Percentiles rank a stretch among this genome's conserved stretches.
These are phyloP conservation scores for Erodium maritimum DNA, from an alignment of 345 rosid genomes.

Conservation along the genomic window DNA sequence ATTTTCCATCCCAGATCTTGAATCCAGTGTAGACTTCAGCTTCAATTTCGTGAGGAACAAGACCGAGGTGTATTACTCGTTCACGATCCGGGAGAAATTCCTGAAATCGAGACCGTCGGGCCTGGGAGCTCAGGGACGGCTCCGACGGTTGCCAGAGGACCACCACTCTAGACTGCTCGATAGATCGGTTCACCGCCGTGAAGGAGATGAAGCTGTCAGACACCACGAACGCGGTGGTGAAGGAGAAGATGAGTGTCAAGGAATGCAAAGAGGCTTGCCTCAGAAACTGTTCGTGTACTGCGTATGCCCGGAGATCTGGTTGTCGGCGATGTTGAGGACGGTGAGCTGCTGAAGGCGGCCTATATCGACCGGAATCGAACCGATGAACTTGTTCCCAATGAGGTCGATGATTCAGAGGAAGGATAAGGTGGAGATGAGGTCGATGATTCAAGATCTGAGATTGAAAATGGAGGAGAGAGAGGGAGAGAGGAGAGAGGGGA, in stretches of 20 bases:
- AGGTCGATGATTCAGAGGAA: too few species aligned
- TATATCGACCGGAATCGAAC: too few species aligned
- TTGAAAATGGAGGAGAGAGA: too few species aligned
- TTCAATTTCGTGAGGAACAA: not conserved
- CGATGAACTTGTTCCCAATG: too few species aligned
- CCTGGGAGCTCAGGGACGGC: slow-evolving; percentile 44
- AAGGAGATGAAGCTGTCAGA: slow-evolving; percentile 34
- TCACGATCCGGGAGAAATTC: not conserved
- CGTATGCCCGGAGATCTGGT: too few species aligned
- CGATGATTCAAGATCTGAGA: too few species aligned
- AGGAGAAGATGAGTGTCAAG: slow-evolving; percentile 29
- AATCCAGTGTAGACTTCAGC: not conserved
- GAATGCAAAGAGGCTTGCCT: slow-evolving; percentile 30
- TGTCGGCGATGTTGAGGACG: too few species aligned
- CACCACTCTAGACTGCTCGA: not conserved
- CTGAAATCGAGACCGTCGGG: slow-evolving; percentile 21
- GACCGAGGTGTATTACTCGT: not conserved
- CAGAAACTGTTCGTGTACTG: slow-evolving; percentile 44
- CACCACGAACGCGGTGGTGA: slow-evolving; percentile 21
- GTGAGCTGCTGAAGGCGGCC: too few species aligned
- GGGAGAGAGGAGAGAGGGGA: too few species aligned
- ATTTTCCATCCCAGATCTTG: slow-evolving; percentile 19
- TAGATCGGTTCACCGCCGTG: not conserved
- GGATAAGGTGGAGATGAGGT: too few species aligned
- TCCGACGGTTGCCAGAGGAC: slow-evolving; percentile 40